phyloP scores from a whole-genome alignment of 108 stramenopile genomes.

The Pseudonitzschia multiseries region DNA sequence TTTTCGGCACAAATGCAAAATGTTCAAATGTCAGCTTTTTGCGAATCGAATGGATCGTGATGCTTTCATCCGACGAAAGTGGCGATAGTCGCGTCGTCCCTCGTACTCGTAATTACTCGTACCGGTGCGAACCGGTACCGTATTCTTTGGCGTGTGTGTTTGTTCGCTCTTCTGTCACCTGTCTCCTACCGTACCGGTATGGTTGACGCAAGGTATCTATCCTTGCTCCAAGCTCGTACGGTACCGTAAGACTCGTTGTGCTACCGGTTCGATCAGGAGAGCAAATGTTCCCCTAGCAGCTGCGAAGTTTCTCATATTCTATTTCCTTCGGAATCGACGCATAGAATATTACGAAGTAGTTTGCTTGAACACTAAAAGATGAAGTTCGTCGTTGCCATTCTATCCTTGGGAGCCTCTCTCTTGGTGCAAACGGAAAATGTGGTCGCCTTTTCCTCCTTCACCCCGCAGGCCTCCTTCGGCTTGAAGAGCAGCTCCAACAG shows the following conservation, averaged over 20 bases:
- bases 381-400: constrained; percentile 23
- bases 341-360: neutral
- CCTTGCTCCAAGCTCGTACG: no score
- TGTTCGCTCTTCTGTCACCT: no score
- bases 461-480: constrained; percentile 11
- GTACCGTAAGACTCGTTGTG: no score
- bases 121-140: neutral
- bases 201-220: no score
- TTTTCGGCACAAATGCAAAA: neutral
- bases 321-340: neutral
- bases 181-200: neutral
- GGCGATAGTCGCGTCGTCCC: neutral
- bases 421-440: constrained; percentile 3
- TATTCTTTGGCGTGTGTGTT: no score
- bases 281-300: no score
- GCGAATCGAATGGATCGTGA: neutral
- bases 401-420: constrained; percentile 12
- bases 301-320: no score
- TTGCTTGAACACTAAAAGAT: constrained; percentile 5
- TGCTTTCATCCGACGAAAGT: neutral
- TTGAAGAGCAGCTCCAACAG: neutral
- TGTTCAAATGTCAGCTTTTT: neutral
- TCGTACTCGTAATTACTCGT: no score
- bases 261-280: no score
- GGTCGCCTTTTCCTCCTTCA: constrained; percentile 25